Conservation (phyloP, 2,329 filamentous ascomycete genomes). For the Tolypocladium capitatum region DNA sequence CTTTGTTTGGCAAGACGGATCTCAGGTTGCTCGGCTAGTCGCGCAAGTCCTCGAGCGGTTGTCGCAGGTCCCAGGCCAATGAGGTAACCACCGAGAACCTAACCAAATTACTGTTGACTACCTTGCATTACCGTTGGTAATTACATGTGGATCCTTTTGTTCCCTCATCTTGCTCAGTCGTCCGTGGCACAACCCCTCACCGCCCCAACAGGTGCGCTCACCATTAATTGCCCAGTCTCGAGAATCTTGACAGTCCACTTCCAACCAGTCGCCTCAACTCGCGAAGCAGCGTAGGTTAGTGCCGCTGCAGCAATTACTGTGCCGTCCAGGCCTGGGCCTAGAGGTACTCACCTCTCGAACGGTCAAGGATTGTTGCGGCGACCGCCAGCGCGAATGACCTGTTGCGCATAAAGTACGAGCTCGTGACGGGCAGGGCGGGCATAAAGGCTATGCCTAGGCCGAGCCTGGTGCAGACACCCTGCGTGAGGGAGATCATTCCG, state of each 20-base stretch:
- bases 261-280: constrained; percentile 22
- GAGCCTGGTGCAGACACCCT: constrained; percentile 37
- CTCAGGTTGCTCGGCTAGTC: constrained; percentile 37
- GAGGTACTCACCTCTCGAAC: constrained; percentile 23
- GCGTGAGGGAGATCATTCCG: constrained; percentile 36
- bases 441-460: constrained; percentile 45
- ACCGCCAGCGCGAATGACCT: constrained; percentile 46
- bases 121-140: not conserved
- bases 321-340: constrained; percentile 35
- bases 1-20: constrained; percentile 47
- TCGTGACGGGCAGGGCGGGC: constrained; percentile 44
- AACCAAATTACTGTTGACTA: not conserved
- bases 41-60: constrained; percentile 12
- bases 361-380: constrained; percentile 36
- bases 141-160: not conserved
- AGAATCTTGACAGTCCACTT: constrained; percentile 21
- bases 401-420: constrained; percentile 46
- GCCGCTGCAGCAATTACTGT: constrained; percentile 23
- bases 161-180: not conserved
- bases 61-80: not conserved
- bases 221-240: not conserved
- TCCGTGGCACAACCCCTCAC: not conserved
- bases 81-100: not conserved
- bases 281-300: constrained; percentile 17
- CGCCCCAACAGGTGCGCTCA: not conserved